phyloP scores from a whole-genome alignment of 352 stramenopile genomes.

The Globisporangium apiculatum region DNA sequence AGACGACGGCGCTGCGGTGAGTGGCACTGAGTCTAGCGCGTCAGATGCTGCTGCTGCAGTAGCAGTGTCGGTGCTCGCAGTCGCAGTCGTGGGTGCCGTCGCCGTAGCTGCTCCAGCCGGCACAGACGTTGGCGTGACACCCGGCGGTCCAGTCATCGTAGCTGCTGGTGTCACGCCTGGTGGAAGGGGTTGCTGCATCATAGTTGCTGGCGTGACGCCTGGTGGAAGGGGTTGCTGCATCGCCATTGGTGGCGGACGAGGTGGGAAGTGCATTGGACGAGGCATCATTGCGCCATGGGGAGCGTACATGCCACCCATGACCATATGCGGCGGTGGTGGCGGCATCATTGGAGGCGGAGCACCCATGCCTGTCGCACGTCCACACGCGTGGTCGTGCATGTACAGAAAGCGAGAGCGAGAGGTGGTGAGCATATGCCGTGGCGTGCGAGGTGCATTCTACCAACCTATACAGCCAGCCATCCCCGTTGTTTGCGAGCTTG shows the following conservation, averaged over 20 bases:
- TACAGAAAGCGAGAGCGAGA: not conserved
- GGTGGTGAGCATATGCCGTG: not conserved
- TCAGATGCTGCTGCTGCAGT: not conserved
- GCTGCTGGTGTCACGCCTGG: not conserved
- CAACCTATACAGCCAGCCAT: not conserved
- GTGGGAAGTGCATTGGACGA: constrained; percentile 1
- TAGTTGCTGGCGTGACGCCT: not conserved
- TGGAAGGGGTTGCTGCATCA: not conserved
- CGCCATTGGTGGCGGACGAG: not conserved
- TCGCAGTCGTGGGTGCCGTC: too few relatives aligned
- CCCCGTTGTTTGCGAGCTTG: not conserved
- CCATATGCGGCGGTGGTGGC: not conserved
- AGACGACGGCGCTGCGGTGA: too few relatives aligned
- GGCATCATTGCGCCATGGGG: not conserved
- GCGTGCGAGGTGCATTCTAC: too few relatives aligned
- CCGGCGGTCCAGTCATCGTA: not conserved
- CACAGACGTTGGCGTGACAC: not conserved
- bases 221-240: not conserved
- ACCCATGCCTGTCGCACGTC: not conserved
- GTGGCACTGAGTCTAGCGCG: too few relatives aligned
- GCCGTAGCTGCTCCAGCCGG: too few relatives aligned
- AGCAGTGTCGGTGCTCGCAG: too few relatives aligned
- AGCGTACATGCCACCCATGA: not conserved
- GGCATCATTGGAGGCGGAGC: constrained; percentile 1
- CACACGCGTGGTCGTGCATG: not conserved